phyloP scores from a whole-genome alignment of 129 eudicot genomes.

The Mikania micrantha region DNA sequence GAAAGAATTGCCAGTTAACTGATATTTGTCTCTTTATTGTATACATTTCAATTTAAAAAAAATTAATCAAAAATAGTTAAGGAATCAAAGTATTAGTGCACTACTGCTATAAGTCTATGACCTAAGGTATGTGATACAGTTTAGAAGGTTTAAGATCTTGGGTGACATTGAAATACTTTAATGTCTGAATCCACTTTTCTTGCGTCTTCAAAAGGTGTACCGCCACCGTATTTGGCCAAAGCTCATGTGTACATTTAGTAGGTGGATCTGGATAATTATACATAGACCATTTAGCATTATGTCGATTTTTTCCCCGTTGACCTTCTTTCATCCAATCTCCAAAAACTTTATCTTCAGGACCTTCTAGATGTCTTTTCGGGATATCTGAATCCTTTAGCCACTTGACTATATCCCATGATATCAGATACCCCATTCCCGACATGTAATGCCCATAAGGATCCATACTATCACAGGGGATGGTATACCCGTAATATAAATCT shows the following conservation, averaged over 20 bases:
- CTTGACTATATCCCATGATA: slow-evolving; percentile 85
- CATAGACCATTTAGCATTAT: slow-evolving; percentile 93
- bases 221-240: slow-evolving; percentile 81
- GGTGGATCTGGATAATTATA: slow-evolving; percentile 87
- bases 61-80: slow-evolving; percentile 27
- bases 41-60: slow-evolving; percentile 3
- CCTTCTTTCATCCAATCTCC: slow-evolving; percentile 82
- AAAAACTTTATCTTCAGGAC: slow-evolving; percentile 71
- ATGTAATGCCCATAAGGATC: slow-evolving; percentile 73
- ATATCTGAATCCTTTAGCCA: slow-evolving; percentile 66
- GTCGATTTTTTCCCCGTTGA: slow-evolving; percentile 56
- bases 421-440: slow-evolving; percentile 91
- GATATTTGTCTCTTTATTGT: slow-evolving; percentile 14
- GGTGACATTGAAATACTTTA: slow-evolving; percentile 73
- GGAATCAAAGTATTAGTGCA: background rate
- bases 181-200: slow-evolving; percentile 80
- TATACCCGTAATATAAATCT: slow-evolving; percentile 85
- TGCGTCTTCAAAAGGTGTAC: slow-evolving; percentile 82
- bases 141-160: slow-evolving; percentile 70
- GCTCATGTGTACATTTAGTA: slow-evolving; percentile 67
- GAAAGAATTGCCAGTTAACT: background rate
- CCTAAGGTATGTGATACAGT: slow-evolving; percentile 68
- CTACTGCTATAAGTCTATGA: background rate
- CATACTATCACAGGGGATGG: slow-evolving; percentile 82
- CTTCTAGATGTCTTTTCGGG: slow-evolving; percentile 57